Base-by-base conservation (phyloP, 768 basidiomycete genomes). In the Cubamyces lactineus region DNA sequence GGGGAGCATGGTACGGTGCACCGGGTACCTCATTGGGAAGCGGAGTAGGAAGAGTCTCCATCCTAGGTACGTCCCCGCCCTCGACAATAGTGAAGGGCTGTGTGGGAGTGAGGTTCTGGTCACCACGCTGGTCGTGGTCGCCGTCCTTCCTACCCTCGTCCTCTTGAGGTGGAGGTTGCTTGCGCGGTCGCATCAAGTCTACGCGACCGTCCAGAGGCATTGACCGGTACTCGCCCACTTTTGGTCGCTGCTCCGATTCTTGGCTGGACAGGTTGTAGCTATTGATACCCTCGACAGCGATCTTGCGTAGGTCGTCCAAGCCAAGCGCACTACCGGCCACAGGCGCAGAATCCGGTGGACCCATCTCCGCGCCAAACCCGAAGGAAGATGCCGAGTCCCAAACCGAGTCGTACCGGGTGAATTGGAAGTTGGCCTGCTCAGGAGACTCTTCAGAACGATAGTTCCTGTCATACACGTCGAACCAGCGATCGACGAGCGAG, bases 401-500 rank as follows among this genome's bases (percentile, higher is more conserved):
- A 13, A 80, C 88, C 17, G 93, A 84, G 16, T 83, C 75, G 71
- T 91, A 94, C 56, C 80, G 84, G 61, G 82, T 82, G 6, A 88
- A 81, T 60, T 86, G 82, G 72, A 93, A 90, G 16, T 79, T 77
- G 42, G 76, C 69, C 52, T 76, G 73, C 16, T 80, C 75, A 38
- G 78, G 68, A 26, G 75, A 72, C 41, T 79, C 68, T 38, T 84
- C 75, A 1, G 89, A 82, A 53, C 93, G 91, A 73, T 91, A 92
- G 73, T 96, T 86, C 48, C 77, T 84, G 78, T 98, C 95, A 70
- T 96, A 99, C 21, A 96, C 87, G 34, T 83, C 81, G 74, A 85
- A 96, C 96, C 96, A 99, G 43, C 88, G 86, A 72, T 96, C 88
- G 30, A 97, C 84, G 34, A 99, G 87, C 7, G 89, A 83, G 59